These are phyloP conservation scores for Phytophthora pisi DNA, from an alignment of 352 stramenopile species.

Conservation along the genomic window DNA sequence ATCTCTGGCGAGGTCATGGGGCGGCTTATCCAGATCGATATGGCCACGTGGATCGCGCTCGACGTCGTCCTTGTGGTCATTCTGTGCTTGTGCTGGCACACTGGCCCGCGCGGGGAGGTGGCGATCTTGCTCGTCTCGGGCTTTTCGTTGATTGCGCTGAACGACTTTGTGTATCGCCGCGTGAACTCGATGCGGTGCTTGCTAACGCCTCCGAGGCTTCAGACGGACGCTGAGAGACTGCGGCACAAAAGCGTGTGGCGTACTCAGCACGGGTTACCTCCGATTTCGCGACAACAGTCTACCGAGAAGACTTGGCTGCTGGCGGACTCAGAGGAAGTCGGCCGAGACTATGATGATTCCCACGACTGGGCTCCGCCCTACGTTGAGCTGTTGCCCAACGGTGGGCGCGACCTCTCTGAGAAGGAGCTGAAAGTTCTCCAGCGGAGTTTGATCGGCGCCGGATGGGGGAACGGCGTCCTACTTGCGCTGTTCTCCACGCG, in stretches of 20 bases:
- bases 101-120: constrained; percentile 46
- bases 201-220: constrained; percentile 57
- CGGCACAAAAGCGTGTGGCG: constrained; percentile 64
- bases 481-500: constrained; percentile 71
- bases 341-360: constrained; percentile 39
- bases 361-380: constrained; percentile 52
- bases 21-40: constrained; percentile 73
- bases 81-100: constrained; percentile 51
- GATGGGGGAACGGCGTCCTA: constrained; percentile 56
- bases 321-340: constrained; percentile 27
- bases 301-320: constrained; percentile 61
- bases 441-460: constrained; percentile 43
- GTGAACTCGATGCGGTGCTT: constrained; percentile 57
- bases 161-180: constrained; percentile 52
- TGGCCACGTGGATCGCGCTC: constrained; percentile 70
- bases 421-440: constrained; percentile 49
- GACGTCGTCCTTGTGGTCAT: constrained; percentile 55
- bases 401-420: constrained; percentile 44
- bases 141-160: constrained; percentile 50
- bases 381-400: constrained; percentile 45
- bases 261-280: constrained; percentile 43
- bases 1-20: constrained; percentile 81
- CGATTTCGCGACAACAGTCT: constrained; percentile 13
- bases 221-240: constrained; percentile 66
- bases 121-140: constrained; percentile 46